Conservation (phyloP, 495 filamentous ascomycete species). For the Aspergillus ellipticus region DNA sequence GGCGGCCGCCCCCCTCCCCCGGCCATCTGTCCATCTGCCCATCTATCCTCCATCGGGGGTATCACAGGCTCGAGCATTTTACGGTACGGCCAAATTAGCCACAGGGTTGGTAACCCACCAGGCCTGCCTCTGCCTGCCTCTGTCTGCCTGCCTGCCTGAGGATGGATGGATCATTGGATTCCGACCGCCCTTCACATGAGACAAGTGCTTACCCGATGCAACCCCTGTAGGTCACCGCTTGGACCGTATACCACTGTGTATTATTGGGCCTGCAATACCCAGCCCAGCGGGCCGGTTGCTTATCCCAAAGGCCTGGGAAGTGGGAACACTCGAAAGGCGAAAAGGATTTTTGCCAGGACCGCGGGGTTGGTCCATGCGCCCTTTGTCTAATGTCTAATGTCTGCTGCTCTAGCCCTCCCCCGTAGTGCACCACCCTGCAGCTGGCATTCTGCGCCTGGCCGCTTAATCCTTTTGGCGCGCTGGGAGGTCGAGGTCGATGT, state of each 20-base stretch:
- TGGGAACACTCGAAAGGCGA: not conserved
- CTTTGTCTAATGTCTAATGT: no score
- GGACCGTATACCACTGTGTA: not conserved
- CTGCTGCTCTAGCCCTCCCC: not conserved
- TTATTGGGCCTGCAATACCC: slow-evolving; percentile 2
- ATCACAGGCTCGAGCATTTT: not conserved
- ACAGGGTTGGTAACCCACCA: not conserved
- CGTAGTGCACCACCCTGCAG: not conserved
- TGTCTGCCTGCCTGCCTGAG: no score
- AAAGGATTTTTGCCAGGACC: not conserved
- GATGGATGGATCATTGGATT: not conserved
- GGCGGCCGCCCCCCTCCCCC: no score
- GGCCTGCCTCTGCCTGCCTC: not conserved
- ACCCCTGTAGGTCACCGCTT: not conserved
- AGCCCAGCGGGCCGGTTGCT: slow-evolving; percentile 13
- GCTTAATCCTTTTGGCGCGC: not conserved
- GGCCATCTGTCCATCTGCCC: no score
- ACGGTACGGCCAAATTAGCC: not conserved
- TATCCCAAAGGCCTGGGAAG: slow-evolving; percentile 13
- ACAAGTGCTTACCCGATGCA: slow-evolving; percentile 1
- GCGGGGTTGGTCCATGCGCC: slow-evolving; percentile 13
- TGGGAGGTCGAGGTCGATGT: no score
- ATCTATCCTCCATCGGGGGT: no score
- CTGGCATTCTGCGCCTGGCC: not conserved
- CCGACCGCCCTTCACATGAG: not conserved